Evolutionary conservation across 2,329 filamentous ascomycete genomes (phyloP).

Genomic region (Paecilomyces sp.): DNA sequence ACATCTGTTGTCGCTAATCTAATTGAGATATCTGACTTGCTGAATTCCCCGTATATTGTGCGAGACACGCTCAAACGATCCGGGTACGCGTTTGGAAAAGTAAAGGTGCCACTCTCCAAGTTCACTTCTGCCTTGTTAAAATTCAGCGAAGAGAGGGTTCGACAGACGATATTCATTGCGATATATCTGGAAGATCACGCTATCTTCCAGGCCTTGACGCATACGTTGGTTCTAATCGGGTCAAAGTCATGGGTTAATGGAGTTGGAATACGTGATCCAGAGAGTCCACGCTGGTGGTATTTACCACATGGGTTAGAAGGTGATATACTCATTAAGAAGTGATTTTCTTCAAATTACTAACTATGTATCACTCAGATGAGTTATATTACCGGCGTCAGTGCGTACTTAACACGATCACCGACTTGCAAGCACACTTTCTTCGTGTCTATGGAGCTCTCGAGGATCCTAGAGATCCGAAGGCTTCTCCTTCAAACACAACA

Average conservation of each 20-base stretch:
- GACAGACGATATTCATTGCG: conserved; percentile 33
- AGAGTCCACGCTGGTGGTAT: conserved; percentile 27
- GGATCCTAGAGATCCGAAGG: conserved; percentile 12
- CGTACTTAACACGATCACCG: conserved; percentile 35
- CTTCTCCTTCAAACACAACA: conserved; percentile 5
- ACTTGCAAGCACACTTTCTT: conserved; percentile 36
- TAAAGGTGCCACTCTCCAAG: conserved; percentile 15
- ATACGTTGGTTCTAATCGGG: conserved; percentile 28
- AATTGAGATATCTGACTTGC: conserved; percentile 25
- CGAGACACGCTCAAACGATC: conserved; percentile 13
- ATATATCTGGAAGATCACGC: conserved; percentile 20
- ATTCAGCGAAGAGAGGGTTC: conserved; percentile 30
- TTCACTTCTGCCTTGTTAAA: conserved; percentile 20
- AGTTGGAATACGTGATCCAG: conserved; percentile 13
- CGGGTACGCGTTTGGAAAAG: conserved; percentile 24
- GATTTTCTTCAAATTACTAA: background rate
- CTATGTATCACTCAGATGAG: conserved; percentile 27
- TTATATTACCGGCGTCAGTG: conserved; percentile 34
- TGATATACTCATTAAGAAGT: conserved; percentile 8
- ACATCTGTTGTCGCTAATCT: conserved; percentile 23
- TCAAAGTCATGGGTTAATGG: conserved; percentile 29
- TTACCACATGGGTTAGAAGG: conserved; percentile 34
- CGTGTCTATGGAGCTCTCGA: conserved; percentile 33
- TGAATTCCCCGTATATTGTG: conserved; percentile 25
- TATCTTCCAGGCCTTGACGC: conserved; percentile 23